Conservation (phyloP, 192 early-diverging fungal genomes). For the Gorgonomyces haynaldii region DNA sequence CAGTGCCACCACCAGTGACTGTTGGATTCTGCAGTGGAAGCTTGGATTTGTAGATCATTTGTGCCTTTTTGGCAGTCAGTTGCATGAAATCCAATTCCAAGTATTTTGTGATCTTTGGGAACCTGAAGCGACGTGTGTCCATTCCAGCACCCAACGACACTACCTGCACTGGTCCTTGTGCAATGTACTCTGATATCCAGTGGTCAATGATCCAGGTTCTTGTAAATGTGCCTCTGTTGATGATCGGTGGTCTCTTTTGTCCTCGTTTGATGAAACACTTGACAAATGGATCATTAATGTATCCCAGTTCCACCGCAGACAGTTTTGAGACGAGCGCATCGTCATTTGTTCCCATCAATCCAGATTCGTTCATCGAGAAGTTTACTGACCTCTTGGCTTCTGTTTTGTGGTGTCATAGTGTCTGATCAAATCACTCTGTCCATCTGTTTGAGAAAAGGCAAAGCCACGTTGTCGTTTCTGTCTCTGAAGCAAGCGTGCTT, state of each 20-base stretch:
- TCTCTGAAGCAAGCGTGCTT: conserved; percentile 75
- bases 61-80: conserved; percentile 68
- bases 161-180: conserved; percentile 44
- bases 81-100: conserved; percentile 93
- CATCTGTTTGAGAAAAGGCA: conserved; percentile 97
- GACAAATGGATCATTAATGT: conserved; percentile 64
- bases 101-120: conserved; percentile 46
- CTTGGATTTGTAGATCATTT: conserved; percentile 41
- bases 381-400: conserved; percentile 35
- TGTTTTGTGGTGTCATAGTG: conserved; percentile 67
- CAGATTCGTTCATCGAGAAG: no score
- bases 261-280: conserved; percentile 48
- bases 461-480: conserved; percentile 86
- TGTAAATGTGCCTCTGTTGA: conserved; percentile 82
- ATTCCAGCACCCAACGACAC: conserved; percentile 82
- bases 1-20: conserved; percentile 48
- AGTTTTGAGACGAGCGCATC: conserved; percentile 76
- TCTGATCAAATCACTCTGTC: conserved; percentile 72
- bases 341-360: conserved; percentile 90
- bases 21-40: conserved; percentile 20
- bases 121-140: conserved; percentile 81
- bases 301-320: conserved; percentile 73
- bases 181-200: conserved; percentile 54
- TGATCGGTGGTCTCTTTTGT: conserved; percentile 70
- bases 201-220: conserved; percentile 58